Evolutionary conservation across 2,329 filamentous ascomycete genomes (phyloP).

Genomic region (Penicillium brevicompactum): DNA sequence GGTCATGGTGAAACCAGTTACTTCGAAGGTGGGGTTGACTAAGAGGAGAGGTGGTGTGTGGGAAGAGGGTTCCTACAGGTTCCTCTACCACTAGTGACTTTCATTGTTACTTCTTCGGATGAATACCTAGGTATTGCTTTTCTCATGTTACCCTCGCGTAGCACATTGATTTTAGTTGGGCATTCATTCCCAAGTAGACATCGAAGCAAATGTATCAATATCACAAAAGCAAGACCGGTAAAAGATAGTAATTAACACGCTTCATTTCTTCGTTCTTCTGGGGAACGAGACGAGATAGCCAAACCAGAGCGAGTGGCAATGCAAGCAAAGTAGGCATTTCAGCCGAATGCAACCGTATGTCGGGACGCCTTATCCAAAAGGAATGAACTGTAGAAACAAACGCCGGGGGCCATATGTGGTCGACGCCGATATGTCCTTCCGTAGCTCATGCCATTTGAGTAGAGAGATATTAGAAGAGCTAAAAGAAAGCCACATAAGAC

Average conservation of each 20-base stretch:
- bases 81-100: too few species aligned
- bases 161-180: not conserved
- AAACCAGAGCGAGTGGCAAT: slow-evolving; percentile 6
- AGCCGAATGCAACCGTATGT: slow-evolving; percentile 7
- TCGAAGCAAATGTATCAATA: slow-evolving; percentile 24
- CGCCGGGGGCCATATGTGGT: slow-evolving; percentile 14
- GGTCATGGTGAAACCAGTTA: too few species aligned
- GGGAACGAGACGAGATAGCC: slow-evolving; percentile 6
- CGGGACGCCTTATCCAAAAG: slow-evolving; percentile 14
- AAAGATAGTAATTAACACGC: slow-evolving; percentile 14
- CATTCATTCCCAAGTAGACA: slow-evolving; percentile 16
- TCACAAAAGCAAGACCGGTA: slow-evolving; percentile 21
- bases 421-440: slow-evolving; percentile 13
- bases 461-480: slow-evolving; percentile 12
- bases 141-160: not conserved
- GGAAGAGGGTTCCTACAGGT: too few species aligned
- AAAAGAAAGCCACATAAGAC: slow-evolving; percentile 17
- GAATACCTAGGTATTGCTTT: not conserved
- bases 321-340: slow-evolving; percentile 4
- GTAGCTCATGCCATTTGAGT: slow-evolving; percentile 17
- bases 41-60: too few species aligned
- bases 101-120: too few species aligned
- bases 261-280: slow-evolving; percentile 11
- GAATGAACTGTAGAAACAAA: slow-evolving; percentile 3
- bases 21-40: too few species aligned